A percentile compares a stretch with the other conserved stretches of the same genome.
Conservation (phyloP, 106 monocot species). For the Dendrobium chrysotoxum region DNA sequence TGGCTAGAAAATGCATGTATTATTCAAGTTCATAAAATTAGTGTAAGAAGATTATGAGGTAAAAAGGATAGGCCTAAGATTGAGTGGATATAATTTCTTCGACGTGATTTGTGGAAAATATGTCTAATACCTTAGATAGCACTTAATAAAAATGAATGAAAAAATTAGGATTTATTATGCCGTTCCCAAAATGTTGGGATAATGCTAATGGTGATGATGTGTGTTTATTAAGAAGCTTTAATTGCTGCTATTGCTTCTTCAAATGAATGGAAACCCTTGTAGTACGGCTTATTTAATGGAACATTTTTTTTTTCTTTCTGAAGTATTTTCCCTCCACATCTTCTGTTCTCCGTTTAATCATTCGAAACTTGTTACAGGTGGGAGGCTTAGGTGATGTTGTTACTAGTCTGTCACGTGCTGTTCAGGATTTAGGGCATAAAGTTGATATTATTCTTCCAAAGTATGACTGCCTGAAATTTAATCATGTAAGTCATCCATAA, state of each 20-base stretch:
- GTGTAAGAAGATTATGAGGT: not conserved
- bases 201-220: not conserved
- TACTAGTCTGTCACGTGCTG: constrained; percentile 96
- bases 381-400: constrained; percentile 99
- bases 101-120: not conserved
- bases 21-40: too few relatives aligned
- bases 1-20: too few relatives aligned
- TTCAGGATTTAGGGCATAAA: constrained; percentile 87
- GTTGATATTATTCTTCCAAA: constrained; percentile 93
- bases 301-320: not conserved
- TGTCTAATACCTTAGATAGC: not conserved
- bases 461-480: constrained; percentile 83
- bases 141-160: not conserved
- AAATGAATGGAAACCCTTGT: not conserved
- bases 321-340: not conserved
- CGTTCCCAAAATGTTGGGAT: not conserved
- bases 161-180: not conserved
- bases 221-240: not conserved
- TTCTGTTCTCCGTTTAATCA: not conserved
- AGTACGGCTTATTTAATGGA: not conserved
- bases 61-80: not conserved
- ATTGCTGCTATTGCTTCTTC: not conserved
- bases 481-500: constrained; percentile 60
- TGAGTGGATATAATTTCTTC: not conserved
- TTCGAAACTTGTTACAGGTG: constrained; percentile 45